Evolutionary conservation across 768 basidiomycete genomes (phyloP).

Genomic region (Naematelia encephala): DNA sequence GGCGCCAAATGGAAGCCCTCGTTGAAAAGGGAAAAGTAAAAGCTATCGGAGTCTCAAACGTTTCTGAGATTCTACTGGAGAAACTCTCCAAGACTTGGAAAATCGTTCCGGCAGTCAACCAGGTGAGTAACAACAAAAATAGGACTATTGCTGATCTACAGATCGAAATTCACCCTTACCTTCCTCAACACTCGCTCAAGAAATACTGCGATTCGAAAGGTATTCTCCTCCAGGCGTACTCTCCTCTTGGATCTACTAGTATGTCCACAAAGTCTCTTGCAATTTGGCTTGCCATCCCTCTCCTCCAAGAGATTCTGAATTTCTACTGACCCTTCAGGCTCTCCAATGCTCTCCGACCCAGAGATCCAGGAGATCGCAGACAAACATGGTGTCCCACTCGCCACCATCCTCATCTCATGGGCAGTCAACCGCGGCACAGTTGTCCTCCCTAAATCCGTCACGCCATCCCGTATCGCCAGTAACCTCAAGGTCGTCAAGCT

Average conservation of each 20-base stretch:
- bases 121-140: conserved; percentile 52
- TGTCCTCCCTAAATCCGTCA: conserved; percentile 48
- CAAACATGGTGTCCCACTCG: conserved; percentile 39
- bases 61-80: conserved; percentile 64
- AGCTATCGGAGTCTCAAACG: conserved; percentile 68
- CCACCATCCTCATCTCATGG: conserved; percentile 45
- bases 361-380: conserved; percentile 38
- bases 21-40: conserved; percentile 53
- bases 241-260: conserved; percentile 54
- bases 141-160: conserved; percentile 31
- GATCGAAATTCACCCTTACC: conserved; percentile 67
- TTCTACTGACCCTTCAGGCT: conserved; percentile 19
- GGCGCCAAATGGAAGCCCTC: conserved; percentile 71
- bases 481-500: conserved; percentile 45
- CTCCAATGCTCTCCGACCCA: conserved; percentile 40
- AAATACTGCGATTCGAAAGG: conserved; percentile 59
- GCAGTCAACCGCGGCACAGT: conserved; percentile 38
- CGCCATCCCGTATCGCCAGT: conserved; percentile 36
- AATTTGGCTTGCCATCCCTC: no score
- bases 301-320: no score
- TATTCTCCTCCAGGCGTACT: conserved; percentile 66
- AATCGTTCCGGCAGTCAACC: conserved; percentile 66
- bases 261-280: conserved; percentile 54
- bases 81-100: conserved; percentile 66
- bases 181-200: conserved; percentile 61